phyloP scores from a whole-genome alignment of 2,329 filamentous ascomycete genomes.

The Clonostachys sp. region DNA sequence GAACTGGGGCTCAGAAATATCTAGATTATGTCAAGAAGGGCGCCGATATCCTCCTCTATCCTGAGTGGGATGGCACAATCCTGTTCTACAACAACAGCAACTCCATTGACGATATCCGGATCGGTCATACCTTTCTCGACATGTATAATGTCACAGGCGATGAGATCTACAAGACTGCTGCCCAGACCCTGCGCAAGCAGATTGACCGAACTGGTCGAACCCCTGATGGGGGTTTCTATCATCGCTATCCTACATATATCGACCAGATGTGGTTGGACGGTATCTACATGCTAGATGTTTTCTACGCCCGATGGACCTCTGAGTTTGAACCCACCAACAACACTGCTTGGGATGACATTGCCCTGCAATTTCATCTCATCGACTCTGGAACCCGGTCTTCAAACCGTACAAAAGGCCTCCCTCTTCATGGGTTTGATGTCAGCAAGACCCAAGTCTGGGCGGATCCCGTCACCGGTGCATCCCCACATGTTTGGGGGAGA shows the following conservation, averaged over 20 bases:
- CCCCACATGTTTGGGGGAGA: constrained; percentile 48
- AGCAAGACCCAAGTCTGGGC: constrained; percentile 45
- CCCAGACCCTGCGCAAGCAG: constrained; percentile 36
- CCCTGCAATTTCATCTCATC: constrained; percentile 38
- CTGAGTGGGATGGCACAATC: constrained; percentile 35
- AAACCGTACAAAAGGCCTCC: constrained; percentile 30
- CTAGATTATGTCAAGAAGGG: constrained; percentile 35
- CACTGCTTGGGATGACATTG: constrained; percentile 37
- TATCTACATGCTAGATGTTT: constrained; percentile 42
- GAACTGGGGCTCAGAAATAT: constrained; percentile 34
- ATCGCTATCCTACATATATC: constrained; percentile 35
- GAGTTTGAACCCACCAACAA: constrained; percentile 28
- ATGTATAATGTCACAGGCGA: constrained; percentile 40
- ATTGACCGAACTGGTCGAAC: constrained; percentile 44
- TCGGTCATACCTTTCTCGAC: constrained; percentile 46
- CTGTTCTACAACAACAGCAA: constrained; percentile 40
- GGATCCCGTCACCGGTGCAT: constrained; percentile 39
- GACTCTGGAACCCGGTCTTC: constrained; percentile 32
- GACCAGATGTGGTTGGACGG: constrained; percentile 57
- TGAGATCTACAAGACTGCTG: constrained; percentile 42
- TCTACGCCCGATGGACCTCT: constrained; percentile 33
- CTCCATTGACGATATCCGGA: constrained; percentile 46
- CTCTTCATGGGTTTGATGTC: constrained; percentile 52
- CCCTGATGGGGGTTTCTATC: constrained; percentile 48
- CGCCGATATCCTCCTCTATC: constrained; percentile 38